Base-by-base conservation (phyloP, 2,329 filamentous ascomycete species). In the Daldinia sp. region DNA sequence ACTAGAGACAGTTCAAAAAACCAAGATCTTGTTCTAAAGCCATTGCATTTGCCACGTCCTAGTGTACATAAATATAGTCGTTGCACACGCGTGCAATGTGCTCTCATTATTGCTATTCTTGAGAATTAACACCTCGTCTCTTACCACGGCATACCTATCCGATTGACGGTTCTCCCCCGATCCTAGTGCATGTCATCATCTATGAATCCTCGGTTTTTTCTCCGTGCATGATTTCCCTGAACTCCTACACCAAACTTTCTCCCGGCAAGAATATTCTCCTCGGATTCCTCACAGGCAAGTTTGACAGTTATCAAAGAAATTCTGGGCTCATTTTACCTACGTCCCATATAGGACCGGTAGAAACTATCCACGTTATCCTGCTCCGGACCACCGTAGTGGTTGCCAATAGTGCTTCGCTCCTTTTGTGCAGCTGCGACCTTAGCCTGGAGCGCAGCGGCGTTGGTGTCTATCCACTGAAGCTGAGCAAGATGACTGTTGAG, bases 401-500 rank as follows among this genome's bases (percentile, higher is more conserved):
- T 82, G 60, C 84, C 83, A 65, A 89, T 78, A 64, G 81, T 84
- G 72, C 87, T 88, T 72, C 87, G 88, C 32, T 92, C 87, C 78
- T 94, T 94, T 75, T 97, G 93, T 21, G 94, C 92, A 27, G 89
- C 87, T 4, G 82, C 80, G 52, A 98, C 92, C 83, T 96, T 96
- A 62, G 88, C 84, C 76, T 96, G 91, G 54, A 98, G 83, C 29
- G 89, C 85, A 13, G 89, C 86, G 32, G 94, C 91, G 67, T 94
- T 94, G 68, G 89, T 87, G 74, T 98, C 94, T 76, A 99, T 98
- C 81, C 91, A 91, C 78, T 97, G 94, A 63, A 99, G 84, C 77
- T 97, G 94, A 32, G 89, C 88, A 34, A 99, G 87, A 77, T 99
- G 95, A 21, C 90, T 89, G 77, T 99, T 99, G 70, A 99, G 89